phyloP scores from a whole-genome alignment of 108 stramenopile species.

The Epipyxis sp. region DNA sequence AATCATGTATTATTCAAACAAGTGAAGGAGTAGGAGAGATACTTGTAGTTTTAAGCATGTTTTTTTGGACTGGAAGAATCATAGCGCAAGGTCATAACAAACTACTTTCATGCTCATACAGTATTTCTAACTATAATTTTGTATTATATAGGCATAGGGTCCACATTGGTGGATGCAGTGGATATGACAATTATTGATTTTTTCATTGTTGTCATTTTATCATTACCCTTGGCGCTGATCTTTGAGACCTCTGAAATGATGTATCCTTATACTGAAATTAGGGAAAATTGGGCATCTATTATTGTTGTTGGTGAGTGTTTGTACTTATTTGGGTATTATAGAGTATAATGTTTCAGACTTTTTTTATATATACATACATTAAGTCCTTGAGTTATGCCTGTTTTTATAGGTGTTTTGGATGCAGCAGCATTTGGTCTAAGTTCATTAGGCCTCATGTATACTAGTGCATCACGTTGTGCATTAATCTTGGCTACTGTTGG shows the following conservation, averaged over 20 bases:
- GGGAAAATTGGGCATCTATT: background rate
- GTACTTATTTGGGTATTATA: too few relatives aligned
- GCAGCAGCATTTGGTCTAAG: conserved; percentile 1
- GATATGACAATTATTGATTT: background rate
- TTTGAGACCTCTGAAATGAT: background rate
- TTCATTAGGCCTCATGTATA: conserved; percentile 27
- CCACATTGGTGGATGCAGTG: background rate
- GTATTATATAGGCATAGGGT: background rate
- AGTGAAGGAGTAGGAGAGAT: conserved; percentile 6
- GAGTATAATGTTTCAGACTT: too few relatives aligned
- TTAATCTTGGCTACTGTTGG: background rate
- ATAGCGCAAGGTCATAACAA: too few relatives aligned
- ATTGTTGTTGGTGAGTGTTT: conserved; percentile 7
- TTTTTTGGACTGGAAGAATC: background rate
- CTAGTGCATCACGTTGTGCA: conserved; percentile 17
- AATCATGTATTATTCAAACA: background rate
- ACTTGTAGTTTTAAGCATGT: conserved; percentile 24
- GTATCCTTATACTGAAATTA: background rate
- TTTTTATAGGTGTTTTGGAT: too few relatives aligned
- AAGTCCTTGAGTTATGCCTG: too few relatives aligned
- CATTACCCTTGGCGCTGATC: background rate
- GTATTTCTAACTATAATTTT: too few relatives aligned
- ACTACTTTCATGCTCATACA: too few relatives aligned
- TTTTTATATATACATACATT: too few relatives aligned
- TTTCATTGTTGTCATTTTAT: background rate